Evolutionary conservation across 1,284 basidiomycete species (phyloP), one percentile per base, ranked within the genome.

Genomic region (Testicularia cyperi): DNA sequence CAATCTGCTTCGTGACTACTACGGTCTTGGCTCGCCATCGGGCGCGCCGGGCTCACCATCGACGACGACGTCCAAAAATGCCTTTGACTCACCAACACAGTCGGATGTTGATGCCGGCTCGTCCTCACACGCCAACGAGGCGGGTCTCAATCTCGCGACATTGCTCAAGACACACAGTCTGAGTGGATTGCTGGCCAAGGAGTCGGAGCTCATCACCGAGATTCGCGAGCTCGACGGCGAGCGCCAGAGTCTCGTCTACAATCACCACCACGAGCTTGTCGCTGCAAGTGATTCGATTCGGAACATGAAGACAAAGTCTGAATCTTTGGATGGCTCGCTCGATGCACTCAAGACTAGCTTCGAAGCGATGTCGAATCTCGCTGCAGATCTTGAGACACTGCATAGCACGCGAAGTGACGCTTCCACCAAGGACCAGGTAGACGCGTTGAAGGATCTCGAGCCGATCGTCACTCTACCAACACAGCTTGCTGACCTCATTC

Each of bases 251-350:
- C 79, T 94, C 27, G 91, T 94, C 4, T 94, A 94, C 75, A 92
- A 94, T 65, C 90, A 94, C 68, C 90, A 94, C 70, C 90, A 92
- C 63, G 90, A 94, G 69, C 84, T 94, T 16, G 91, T 94, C 35
- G 87, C 88, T 1, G 91, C 90, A 1, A 89, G 87, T 60, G 89
- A 91, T 68, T 94, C 91, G 6, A 92, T 94, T 56, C 84, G 85
- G 49, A 84, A 86, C 18, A 66, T 74, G 56, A 62, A 70, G 36
- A 25, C 31, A 35, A 51, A 45, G 16, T 63, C 49, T 5, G 70
- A 65, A 16, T 64, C 62, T 1, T 43, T 70, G 7, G 52, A 60
- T 34, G 58, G 65, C 4, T 58, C 53, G 2, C 46, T 72, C 15
- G 62, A 60, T 16, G 43, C 48, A 24, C 64, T 69, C 23, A 53